phyloP scores from a whole-genome alignment of 768 basidiomycete genomes.

The Candolleomyces aberdarensis region DNA sequence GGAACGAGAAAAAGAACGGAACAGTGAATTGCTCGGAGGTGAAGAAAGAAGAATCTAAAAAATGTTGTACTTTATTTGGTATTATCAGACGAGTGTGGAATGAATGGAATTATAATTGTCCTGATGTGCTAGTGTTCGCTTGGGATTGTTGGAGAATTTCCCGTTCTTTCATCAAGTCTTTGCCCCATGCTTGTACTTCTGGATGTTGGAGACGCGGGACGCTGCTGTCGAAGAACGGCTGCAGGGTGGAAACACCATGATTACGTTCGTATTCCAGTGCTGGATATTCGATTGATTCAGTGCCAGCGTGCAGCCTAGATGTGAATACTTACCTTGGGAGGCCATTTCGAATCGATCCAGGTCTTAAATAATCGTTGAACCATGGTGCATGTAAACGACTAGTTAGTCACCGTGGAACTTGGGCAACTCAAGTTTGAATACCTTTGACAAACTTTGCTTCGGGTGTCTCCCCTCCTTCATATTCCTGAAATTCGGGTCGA shows the following conservation, averaged over 20 bases:
- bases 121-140: background rate
- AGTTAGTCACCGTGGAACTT: background rate
- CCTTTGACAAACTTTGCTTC: constrained; percentile 91
- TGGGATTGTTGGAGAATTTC: constrained; percentile 13
- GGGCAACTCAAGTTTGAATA: constrained; percentile 11
- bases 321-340: constrained; percentile 54
- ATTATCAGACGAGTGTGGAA: background rate
- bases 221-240: constrained; percentile 80
- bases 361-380: constrained; percentile 46
- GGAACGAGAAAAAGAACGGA: constrained; percentile 6
- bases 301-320: background rate
- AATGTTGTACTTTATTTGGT: constrained; percentile 4
- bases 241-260: constrained; percentile 47
- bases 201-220: constrained; percentile 68
- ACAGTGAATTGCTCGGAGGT: background rate
- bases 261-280: constrained; percentile 72
- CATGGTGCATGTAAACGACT: background rate
- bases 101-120: background rate
- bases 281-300: constrained; percentile 18
- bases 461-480: constrained; percentile 67
- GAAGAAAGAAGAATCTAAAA: constrained; percentile 6
- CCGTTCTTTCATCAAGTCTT: constrained; percentile 51
- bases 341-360: constrained; percentile 89
- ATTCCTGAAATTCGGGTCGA: constrained; percentile 52
- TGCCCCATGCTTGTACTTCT: constrained; percentile 72